These are phyloP conservation scores for Tephrocybe sp. DNA, from an alignment of 768 basidiomycete genomes.

Conservation along the genomic window DNA sequence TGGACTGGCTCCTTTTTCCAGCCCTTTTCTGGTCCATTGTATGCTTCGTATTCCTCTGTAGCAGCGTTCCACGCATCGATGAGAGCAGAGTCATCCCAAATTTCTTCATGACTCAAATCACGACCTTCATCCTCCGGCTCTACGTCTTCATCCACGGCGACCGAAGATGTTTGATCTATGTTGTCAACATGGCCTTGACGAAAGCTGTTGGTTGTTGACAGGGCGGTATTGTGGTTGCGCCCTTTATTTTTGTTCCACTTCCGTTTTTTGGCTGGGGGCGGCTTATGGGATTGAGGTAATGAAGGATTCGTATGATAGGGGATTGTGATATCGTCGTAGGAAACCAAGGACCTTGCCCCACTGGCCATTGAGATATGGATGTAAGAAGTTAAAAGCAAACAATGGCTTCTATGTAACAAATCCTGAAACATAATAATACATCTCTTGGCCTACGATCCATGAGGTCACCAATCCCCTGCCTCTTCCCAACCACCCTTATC, in stretches of 20 bases:
- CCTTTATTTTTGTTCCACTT: constrained; percentile 42
- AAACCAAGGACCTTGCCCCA: constrained; percentile 43
- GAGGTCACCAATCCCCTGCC: constrained; percentile 25
- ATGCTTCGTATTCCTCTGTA: constrained; percentile 75
- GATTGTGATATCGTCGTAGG: constrained; percentile 64
- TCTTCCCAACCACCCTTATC: constrained; percentile 81
- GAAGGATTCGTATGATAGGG: constrained; percentile 33
- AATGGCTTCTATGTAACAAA: not conserved
- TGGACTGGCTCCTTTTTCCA: constrained; percentile 75
- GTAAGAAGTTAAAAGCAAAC: not conserved
- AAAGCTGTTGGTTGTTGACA: constrained; percentile 25
- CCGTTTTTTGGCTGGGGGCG: constrained; percentile 48
- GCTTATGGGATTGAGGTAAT: constrained; percentile 1
- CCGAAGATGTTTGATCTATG: constrained; percentile 17
- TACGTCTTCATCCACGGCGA: constrained; percentile 19
- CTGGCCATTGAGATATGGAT: constrained; percentile 6
- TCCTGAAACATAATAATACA: no score
- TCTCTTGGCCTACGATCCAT: no score
- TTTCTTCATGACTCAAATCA: constrained; percentile 68
- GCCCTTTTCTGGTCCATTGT: constrained; percentile 64
- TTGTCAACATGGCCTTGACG: not conserved
- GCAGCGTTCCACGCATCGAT: constrained; percentile 86
- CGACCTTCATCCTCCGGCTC: constrained; percentile 48
- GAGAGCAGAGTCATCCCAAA: constrained; percentile 86
- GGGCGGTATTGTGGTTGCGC: constrained; percentile 22